Conservation (phyloP, 768 basidiomycete genomes). For the Leucocoprinus birnbaumii region DNA sequence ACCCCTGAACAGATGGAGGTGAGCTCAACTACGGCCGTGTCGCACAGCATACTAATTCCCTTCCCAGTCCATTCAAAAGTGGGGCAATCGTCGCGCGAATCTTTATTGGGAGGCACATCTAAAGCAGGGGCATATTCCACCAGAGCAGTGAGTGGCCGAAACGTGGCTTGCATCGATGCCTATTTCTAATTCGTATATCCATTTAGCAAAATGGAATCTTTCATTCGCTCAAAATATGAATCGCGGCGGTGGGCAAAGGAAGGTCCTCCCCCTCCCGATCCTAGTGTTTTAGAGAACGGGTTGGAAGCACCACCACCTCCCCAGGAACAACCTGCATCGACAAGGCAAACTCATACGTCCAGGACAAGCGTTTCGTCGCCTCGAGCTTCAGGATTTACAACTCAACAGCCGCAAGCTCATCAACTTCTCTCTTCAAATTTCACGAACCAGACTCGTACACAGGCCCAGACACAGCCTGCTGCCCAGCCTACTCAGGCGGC, state of each 20-base stretch:
- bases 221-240: conserved; percentile 70
- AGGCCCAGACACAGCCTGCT: conserved; percentile 25
- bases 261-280: conserved; percentile 82
- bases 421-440: conserved; percentile 50
- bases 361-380: conserved; percentile 23
- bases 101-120: conserved; percentile 97
- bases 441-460: conserved; percentile 14
- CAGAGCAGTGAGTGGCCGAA: conserved; percentile 79
- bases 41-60: not conserved
- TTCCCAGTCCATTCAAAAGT: conserved; percentile 76
- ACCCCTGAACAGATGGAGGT: conserved; percentile 98
- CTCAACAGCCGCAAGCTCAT: conserved; percentile 49
- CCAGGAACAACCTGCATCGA: conserved; percentile 20
- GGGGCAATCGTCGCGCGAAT: conserved; percentile 94
- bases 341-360: conserved; percentile 27
- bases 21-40: conserved; percentile 15
- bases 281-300: conserved; percentile 65
- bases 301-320: conserved; percentile 24
- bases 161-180: not conserved
- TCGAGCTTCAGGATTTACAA: conserved; percentile 25
- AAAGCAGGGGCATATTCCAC: conserved; percentile 86
- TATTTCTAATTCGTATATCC: not conserved
- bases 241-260: conserved; percentile 89
- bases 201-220: conserved; percentile 6
- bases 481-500: conserved; percentile 19